Base-by-base conservation (phyloP, 2,329 filamentous ascomycete genomes). In the Arthrobotrys entomopaga region DNA sequence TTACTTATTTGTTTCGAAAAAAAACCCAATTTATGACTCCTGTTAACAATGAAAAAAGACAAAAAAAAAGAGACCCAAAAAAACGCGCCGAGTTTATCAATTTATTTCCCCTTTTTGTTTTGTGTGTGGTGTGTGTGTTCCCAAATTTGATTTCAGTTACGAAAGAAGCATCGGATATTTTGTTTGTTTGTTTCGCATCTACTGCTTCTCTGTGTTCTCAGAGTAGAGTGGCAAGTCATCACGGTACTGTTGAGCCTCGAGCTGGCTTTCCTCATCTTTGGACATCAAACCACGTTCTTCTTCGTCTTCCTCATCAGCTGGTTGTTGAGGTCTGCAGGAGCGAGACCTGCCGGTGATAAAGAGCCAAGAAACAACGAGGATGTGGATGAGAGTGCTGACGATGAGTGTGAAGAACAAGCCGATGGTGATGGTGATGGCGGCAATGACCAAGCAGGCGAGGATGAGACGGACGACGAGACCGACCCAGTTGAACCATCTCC, bases 381-480 rank as follows among this genome's bases (percentile, higher is more conserved):
- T 34, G 56, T 73, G 69, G 20, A 73, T 43, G 50, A 65, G 11
- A 16, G 59, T 73, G 69, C 69, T 66, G 24, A 73, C 63, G 42
- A 73, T 57, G 26, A 73, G 54, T 16, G 69, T 73, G 57, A 66
- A 66, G 69, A 66, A 73, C 40, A 73, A 50, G 15, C 69, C 69
- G 46, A 73, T 66, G 56, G 69, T 73, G 61, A 73, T 73, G 57
- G 69, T 73, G 61, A 73, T 73, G 29, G 69, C 69, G 43, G 69
- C 69, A 34, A 73, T 73, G 61, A 73, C 63, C 16, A 73, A 50
- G 57, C 69, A 73, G 61, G 69, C 69, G 46, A 73, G 61, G 57
- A 73, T 59, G 49, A 73, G 69, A 40, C 69, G 69, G 63, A 73
- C 48, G 29, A 73, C 56, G 49, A 73, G 50, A 46, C 61, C 61